These are phyloP conservation scores for Neurospora discreta DNA, from an alignment of 495 filamentous ascomycete genomes.

Conservation along the genomic window DNA sequence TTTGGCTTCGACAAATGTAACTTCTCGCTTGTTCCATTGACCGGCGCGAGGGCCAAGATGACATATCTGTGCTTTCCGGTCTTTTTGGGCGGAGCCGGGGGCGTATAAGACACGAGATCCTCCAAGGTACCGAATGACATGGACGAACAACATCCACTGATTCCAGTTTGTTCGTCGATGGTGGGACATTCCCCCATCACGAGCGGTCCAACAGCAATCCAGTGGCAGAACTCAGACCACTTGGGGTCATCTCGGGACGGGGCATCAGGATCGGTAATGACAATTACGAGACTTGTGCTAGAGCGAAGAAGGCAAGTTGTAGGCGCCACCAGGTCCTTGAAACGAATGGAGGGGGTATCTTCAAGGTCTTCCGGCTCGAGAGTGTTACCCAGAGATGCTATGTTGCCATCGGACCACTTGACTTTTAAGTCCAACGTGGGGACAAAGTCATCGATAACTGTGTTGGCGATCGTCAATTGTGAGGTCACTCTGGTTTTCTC, in stretches of 20 bases:
- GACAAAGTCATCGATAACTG: constrained; percentile 53
- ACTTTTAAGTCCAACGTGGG: constrained; percentile 42
- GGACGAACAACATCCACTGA: background rate
- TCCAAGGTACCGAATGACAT: constrained; percentile 16
- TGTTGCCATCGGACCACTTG: constrained; percentile 36
- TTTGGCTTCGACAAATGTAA: constrained; percentile 40
- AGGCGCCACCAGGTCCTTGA: constrained; percentile 2
- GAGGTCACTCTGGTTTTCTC: background rate
- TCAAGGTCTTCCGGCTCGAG: constrained; percentile 41
- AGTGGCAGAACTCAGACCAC: constrained; percentile 65
- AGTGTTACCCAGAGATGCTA: constrained; percentile 49
- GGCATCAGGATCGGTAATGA: constrained; percentile 60
- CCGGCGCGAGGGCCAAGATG: constrained; percentile 43
- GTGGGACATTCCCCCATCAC: background rate
- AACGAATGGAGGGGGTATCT: constrained; percentile 36
- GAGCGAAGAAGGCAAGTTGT: constrained; percentile 8
- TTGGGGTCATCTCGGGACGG: constrained; percentile 52
- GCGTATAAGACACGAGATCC: constrained; percentile 46
- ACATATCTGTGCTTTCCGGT: constrained; percentile 63
- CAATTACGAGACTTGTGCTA: constrained; percentile 26
- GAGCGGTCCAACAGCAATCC: constrained; percentile 40
- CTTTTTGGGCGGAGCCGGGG: constrained; percentile 50
- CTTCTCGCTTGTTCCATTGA: constrained; percentile 25
- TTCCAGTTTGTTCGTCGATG: background rate
- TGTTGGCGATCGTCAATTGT: background rate